phyloP scores from a whole-genome alignment of 1,284 basidiomycete species.

The Puccinia horiana region DNA sequence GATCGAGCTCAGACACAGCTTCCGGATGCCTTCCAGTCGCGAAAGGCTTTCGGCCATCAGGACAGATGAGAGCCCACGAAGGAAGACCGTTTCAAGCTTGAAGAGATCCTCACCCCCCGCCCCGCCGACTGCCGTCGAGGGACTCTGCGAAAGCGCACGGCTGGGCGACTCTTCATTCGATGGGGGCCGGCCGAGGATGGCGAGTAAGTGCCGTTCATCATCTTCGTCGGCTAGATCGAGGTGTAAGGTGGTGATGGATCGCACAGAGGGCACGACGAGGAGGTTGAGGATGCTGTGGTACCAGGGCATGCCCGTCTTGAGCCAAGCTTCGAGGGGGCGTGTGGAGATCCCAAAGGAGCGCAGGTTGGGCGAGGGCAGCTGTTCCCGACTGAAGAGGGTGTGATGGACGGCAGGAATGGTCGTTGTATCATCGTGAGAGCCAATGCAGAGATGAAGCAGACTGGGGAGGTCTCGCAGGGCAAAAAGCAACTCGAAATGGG shows the following conservation, averaged over 20 bases:
- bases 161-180: too few relatives aligned
- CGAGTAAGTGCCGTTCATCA: constrained; percentile 43
- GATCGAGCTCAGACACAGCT: constrained; percentile 45
- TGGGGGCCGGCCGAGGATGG: constrained; percentile 26
- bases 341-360: constrained; percentile 42
- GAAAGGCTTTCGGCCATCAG: constrained; percentile 47
- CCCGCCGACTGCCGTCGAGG: neutral
- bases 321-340: constrained; percentile 31
- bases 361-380: constrained; percentile 45
- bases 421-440: constrained; percentile 38
- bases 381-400: constrained; percentile 49
- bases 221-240: constrained; percentile 44
- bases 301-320: constrained; percentile 41
- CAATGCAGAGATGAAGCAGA: constrained; percentile 43
- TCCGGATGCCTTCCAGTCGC: constrained; percentile 20
- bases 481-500: constrained; percentile 44
- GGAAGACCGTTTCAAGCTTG: constrained; percentile 30
- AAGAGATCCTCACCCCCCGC: neutral
- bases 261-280: constrained; percentile 32
- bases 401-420: constrained; percentile 31
- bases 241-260: constrained; percentile 41
- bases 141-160: neutral
- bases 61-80: constrained; percentile 38
- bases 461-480: constrained; percentile 34
- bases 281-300: constrained; percentile 42